Conservation (phyloP, 75 land plant species). For the Selaginella tamariscina region DNA sequence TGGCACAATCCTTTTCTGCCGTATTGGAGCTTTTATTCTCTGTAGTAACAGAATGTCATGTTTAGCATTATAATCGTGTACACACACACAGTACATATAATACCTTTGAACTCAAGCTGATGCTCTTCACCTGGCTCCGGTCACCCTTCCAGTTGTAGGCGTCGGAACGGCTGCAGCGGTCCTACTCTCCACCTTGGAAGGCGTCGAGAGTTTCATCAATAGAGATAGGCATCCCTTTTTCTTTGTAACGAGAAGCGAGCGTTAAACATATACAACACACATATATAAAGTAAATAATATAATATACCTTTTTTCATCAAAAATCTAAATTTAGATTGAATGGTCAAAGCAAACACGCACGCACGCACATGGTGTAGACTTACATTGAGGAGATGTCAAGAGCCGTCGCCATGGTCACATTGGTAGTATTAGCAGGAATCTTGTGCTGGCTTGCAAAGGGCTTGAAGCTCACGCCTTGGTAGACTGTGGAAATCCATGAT, state of each 20-base stretch:
- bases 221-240: not conserved
- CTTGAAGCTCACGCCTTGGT: slow-evolving; percentile 58
- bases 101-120: too few relatives aligned
- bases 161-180: not conserved
- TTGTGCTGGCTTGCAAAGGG: slow-evolving; percentile 77
- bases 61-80: too few relatives aligned
- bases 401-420: slow-evolving; percentile 76
- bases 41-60: too few relatives aligned
- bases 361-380: slow-evolving; percentile 6
- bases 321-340: too few relatives aligned
- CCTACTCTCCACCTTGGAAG: not conserved
- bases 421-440: slow-evolving; percentile 70
- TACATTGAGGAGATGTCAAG: slow-evolving; percentile 41
- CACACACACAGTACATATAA: too few relatives aligned
- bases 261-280: not conserved
- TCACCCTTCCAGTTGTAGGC: not conserved
- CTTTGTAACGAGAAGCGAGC: not conserved
- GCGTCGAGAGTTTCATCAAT: not conserved
- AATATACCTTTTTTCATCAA: too few relatives aligned
- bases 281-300: too few relatives aligned
- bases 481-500: slow-evolving; percentile 26
- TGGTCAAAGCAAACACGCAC: too few relatives aligned
- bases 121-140: not conserved
- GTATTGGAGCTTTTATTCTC: too few relatives aligned
- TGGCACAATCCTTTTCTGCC: too few relatives aligned